Evolutionary conservation across 345 rosid genomes (phyloP).

Genomic region (Hirschfeldia incana): DNA sequence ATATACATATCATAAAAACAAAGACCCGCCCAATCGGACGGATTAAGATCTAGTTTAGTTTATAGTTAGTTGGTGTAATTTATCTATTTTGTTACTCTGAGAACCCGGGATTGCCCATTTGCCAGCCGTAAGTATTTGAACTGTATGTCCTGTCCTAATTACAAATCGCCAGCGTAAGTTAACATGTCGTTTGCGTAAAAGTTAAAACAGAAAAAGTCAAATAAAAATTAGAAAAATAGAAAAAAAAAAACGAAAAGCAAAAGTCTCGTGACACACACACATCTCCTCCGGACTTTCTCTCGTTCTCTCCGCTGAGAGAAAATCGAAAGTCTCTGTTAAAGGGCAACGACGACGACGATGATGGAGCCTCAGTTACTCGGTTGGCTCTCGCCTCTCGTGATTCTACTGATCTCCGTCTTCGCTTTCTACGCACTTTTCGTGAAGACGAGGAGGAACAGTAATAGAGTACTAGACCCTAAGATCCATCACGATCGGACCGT

Average conservation of each 20-base stretch:
- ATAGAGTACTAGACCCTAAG: not conserved
- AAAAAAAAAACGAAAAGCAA: not conserved
- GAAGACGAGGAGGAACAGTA: conserved; percentile 27
- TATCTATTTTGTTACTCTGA: not conserved
- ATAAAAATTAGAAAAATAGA: not conserved
- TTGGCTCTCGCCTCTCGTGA: conserved; percentile 43
- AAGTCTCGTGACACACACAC: conserved; percentile 3
- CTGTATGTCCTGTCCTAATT: not conserved
- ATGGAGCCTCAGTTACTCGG: conserved; percentile 47
- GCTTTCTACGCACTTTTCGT: conserved; percentile 40
- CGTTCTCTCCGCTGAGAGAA: conserved; percentile 19
- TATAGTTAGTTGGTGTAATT: not conserved
- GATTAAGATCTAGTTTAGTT: too few relatives aligned
- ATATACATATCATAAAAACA: too few relatives aligned
- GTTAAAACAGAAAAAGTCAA: not conserved
- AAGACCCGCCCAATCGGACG: too few relatives aligned
- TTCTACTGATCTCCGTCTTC: conserved; percentile 37
- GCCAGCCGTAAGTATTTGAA: not conserved
- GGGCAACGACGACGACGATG: conserved; percentile 5
- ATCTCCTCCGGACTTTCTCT: not conserved
- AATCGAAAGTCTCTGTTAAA: conserved; percentile 9
- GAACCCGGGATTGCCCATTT: not conserved
- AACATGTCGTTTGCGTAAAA: conserved; percentile 20
- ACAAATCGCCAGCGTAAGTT: conserved; percentile 22
- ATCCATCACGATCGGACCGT: conserved; percentile 36